Percentiles rank a stretch among this genome's conserved stretches.
phyloP scores from a whole-genome alignment of 2,329 filamentous ascomycete genomes.

The Arthroderma sp. region DNA sequence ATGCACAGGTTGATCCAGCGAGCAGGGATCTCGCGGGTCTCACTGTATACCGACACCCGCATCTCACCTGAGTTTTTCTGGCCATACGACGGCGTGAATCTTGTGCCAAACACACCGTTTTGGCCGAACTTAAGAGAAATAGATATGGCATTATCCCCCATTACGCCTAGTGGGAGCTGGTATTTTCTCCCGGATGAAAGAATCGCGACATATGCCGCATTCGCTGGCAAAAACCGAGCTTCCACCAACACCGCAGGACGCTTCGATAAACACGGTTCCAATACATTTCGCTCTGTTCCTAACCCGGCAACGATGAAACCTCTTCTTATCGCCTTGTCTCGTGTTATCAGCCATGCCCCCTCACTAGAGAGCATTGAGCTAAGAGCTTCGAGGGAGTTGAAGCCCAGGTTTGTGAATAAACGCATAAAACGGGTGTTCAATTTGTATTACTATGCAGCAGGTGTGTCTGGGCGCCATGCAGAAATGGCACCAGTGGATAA shows the following conservation, averaged over 20 bases:
- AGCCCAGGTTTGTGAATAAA: background rate
- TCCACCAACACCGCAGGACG: background rate
- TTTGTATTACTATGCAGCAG: background rate
- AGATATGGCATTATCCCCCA: background rate
- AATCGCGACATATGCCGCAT: background rate
- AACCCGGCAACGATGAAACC: slow-evolving; percentile 1
- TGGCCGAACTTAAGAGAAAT: background rate
- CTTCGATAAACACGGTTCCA: background rate
- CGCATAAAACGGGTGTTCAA: background rate
- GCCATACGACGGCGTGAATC: background rate
- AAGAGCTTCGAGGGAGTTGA: background rate
- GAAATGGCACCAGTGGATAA: background rate
- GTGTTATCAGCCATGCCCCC: background rate
- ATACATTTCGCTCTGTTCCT: background rate
- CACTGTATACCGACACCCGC: background rate
- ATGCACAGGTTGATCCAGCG: background rate
- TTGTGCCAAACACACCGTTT: background rate
- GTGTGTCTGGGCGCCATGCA: background rate
- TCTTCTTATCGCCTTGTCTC: slow-evolving; percentile 1
- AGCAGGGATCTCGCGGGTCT: background rate
- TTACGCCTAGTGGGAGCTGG: background rate
- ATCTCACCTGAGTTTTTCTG: slow-evolving; percentile 1
- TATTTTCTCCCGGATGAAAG: background rate
- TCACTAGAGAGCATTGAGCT: background rate
- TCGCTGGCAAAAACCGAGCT: background rate